These are phyloP conservation scores for Catunica adiposa DNA, from an alignment of 2,329 filamentous ascomycete species.

Conservation along the genomic window DNA sequence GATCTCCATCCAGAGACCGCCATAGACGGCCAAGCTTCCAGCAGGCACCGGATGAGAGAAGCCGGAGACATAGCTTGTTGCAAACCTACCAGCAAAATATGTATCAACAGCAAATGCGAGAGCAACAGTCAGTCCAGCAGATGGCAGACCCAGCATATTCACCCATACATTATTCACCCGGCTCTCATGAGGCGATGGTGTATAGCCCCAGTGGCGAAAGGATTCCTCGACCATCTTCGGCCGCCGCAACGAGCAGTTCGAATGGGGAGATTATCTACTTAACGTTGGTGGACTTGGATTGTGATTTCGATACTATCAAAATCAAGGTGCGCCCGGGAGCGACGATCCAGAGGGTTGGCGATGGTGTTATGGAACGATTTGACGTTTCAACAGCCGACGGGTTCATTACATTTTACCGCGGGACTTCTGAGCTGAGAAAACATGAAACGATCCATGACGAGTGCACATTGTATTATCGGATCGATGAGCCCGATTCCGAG, in stretches of 20 bases:
- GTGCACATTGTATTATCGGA: conserved; percentile 8
- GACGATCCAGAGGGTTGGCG: conserved; percentile 2
- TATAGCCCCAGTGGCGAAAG: neutral
- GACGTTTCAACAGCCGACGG: conserved; percentile 5
- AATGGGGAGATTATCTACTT: conserved; percentile 6
- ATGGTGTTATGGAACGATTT: conserved; percentile 1
- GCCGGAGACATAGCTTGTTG: conserved; percentile 2
- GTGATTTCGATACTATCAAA: conserved; percentile 3
- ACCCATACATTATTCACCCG: neutral
- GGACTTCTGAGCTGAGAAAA: conserved; percentile 1
- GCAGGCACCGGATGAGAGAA: neutral
- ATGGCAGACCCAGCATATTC: neutral
- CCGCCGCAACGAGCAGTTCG: conserved; percentile 13
- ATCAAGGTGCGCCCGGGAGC: conserved; percentile 1
- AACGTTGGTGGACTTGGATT: conserved; percentile 9
- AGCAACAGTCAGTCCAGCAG: neutral
- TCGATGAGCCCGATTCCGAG: neutral
- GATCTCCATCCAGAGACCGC: neutral
- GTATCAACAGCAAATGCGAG: conserved; percentile 5
- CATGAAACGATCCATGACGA: conserved; percentile 9
- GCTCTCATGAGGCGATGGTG: neutral
- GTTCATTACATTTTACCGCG: conserved; percentile 9
- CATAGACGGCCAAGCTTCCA: neutral
- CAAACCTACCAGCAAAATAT: conserved; percentile 6
- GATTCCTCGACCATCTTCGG: conserved; percentile 8